Conservation (phyloP, 2,329 filamentous ascomycete species). For the Mollisia scopiformis region DNA sequence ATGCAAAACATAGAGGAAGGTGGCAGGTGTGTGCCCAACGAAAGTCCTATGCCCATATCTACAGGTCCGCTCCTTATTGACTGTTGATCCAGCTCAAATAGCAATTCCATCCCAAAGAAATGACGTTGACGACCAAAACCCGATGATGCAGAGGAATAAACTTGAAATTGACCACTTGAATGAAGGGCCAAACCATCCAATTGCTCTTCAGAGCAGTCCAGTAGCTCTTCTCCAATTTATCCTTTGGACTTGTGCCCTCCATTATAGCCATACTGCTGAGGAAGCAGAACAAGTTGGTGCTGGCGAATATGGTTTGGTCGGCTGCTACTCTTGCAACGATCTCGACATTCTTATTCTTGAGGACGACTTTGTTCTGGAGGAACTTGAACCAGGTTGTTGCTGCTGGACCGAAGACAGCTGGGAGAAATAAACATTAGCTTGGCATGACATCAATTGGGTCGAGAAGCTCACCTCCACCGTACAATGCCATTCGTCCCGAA, state of each 20-base stretch:
- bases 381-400: conserved; percentile 73
- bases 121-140: conserved; percentile 71
- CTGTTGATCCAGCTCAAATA: conserved; percentile 39
- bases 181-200: conserved; percentile 70
- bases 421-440: conserved; percentile 4
- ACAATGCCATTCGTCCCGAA: conserved; percentile 78
- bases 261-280: conserved; percentile 69
- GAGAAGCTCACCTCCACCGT: conserved; percentile 67
- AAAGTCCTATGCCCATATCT: not conserved
- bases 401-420: conserved; percentile 70
- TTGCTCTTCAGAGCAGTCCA: conserved; percentile 66
- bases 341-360: conserved; percentile 58
- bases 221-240: conserved; percentile 65
- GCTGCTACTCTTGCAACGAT: conserved; percentile 64
- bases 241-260: conserved; percentile 59
- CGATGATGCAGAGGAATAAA: conserved; percentile 69
- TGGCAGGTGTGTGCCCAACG: not conserved
- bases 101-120: conserved; percentile 60
- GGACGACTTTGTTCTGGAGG: conserved; percentile 63
- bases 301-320: conserved; percentile 70
- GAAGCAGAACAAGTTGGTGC: conserved; percentile 66
- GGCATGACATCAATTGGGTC: not conserved
- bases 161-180: conserved; percentile 72
- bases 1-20: not conserved
- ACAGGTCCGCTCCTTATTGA: not conserved